Evolutionary conservation across 495 filamentous ascomycete species (phyloP), one percentile per base, ranked within the genome.

Genomic region (Penicillium coffeae): DNA sequence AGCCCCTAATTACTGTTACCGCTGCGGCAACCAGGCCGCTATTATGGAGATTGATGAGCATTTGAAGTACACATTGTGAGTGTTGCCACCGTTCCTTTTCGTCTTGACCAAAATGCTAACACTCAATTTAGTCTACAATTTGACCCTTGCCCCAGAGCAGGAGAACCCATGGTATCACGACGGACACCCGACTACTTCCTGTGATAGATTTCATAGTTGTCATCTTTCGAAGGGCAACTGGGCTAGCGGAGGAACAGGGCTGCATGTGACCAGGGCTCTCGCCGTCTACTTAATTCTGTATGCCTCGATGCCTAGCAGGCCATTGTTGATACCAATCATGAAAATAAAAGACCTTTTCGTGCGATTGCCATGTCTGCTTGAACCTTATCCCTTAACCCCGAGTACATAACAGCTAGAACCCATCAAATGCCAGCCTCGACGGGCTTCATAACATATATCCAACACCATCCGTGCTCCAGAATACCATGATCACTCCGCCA

Each of bases 21-120:
- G 93, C 64, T 98, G 93, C 68, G 93, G 93, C 60, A 98, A 98
- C 72, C 93, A 98, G 72, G 93, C 93, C 42, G 93, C 93, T 8
- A 98, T 98, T 69, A 98, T 98, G 93, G 93, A 98, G 70, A 98
- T 98, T 69, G 93, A 98, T 52, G 93, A 98, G 72, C 90, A 98
- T 71, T 73, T 98, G 69, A 97, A 98, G 77, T 98, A 97, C 68
- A 98, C 93, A 60, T 98, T 98, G 93, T 98, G 81, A 72, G 90
- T 86, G 22, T n/a, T 12, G 45, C 13, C 15, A 18, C 25, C 19
- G 21, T n/a, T 13, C 20, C 20, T 19, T 22, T 21, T 37, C 18
- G 14, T 21, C 15, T 22, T 48, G 40, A 44, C 12, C 14, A 13
- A 15, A 33, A 42, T 21, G 35, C 42, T 48, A 52, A 61, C 67